Base-by-base conservation (phyloP, 805 yeast species). In the Yarrowia sp. region DNA sequence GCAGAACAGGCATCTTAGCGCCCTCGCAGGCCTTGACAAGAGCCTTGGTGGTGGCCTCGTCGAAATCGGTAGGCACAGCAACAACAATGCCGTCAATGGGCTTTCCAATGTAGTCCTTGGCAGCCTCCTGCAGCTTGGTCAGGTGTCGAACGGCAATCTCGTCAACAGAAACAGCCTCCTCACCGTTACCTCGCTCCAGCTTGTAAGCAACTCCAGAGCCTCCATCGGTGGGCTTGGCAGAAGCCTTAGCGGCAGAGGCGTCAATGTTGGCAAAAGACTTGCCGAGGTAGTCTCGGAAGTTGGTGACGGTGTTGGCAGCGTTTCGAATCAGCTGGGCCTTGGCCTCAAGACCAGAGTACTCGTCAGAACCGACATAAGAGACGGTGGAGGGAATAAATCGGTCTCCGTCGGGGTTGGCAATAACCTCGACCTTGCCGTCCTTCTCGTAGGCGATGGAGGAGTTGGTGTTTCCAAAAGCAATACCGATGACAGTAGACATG, bases 341-440 rank as follows among this genome's bases (percentile, higher is more conserved):
- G 70, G 98, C 99, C 83, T 95, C 98, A 70, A 92, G 89, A 71
- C 99, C 99, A 78, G 95, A 98, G 82, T 91, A 95, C 82, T 95
- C 98, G 78, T 95, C 98, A 69, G 85, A 89, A 71, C 96, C 97
- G 70, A 92, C 92, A 79, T 93, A 95, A 19, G 98, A 87, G 71
- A 95, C 84, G 70, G 90, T 90, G 38, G 98, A 90, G 71, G 98
- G 97, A 78, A 95, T 95, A 70, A 94, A 86, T 83, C 98, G 91
- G 82, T 95, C 98, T 80, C 99, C 99, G 77, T 95, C 99, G 74
- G 96, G 97, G 87, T 95, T 94, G 74, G 99, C 99, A 79, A 95
- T 94, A 73, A 95, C 97, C 77, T 95, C 98, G 72, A 92, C 95
- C 79, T 89, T 90, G 71, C 97, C 98, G 76, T 94, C 98, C 68